phyloP scores from a whole-genome alignment of 1,284 basidiomycete species.

The Ustilago trichophora region DNA sequence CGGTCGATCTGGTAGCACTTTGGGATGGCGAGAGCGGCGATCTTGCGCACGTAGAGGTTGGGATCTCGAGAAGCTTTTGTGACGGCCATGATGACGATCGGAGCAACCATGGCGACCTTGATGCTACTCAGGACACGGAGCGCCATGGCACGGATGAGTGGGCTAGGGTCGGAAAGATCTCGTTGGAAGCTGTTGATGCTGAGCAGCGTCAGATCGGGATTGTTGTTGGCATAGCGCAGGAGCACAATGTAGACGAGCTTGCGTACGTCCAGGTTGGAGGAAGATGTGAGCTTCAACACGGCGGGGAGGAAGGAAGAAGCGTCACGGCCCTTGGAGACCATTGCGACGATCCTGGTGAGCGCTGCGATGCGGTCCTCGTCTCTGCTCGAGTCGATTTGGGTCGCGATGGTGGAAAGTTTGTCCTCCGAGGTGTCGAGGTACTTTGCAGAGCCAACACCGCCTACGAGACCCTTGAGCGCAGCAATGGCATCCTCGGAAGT shows the following conservation, averaged over 20 bases:
- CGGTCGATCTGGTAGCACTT: slow-evolving; percentile 75
- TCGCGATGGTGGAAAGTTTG: slow-evolving; percentile 48
- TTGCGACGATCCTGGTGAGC: slow-evolving; percentile 58
- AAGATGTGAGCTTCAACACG: slow-evolving; percentile 64
- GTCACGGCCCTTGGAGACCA: slow-evolving; percentile 90
- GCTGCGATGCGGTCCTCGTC: slow-evolving; percentile 61
- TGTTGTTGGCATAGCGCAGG: slow-evolving; percentile 78
- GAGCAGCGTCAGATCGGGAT: slow-evolving; percentile 88
- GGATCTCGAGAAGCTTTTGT: slow-evolving; percentile 88
- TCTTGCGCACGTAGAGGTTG: slow-evolving; percentile 92
- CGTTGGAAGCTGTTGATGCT: slow-evolving; percentile 99
- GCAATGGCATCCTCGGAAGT: slow-evolving; percentile 62
- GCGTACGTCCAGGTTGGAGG: slow-evolving; percentile 80
- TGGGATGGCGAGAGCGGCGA: slow-evolving; percentile 85
- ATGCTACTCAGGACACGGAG: slow-evolving; percentile 92
- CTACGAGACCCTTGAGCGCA: slow-evolving; percentile 58
- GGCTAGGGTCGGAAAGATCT: slow-evolving; percentile 89
- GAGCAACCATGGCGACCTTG: slow-evolving; percentile 84
- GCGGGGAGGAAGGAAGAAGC: slow-evolving; percentile 77
- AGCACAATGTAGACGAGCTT: slow-evolving; percentile 98
- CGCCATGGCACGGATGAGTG: slow-evolving; percentile 87
- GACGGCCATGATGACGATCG: slow-evolving; percentile 85
- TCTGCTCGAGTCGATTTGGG: slow-evolving; percentile 55
- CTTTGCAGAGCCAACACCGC: slow-evolving; percentile 52
- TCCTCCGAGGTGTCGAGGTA: slow-evolving; percentile 61